phyloP scores from a whole-genome alignment of 345 rosid genomes.

The Cochlearia excelsa region DNA sequence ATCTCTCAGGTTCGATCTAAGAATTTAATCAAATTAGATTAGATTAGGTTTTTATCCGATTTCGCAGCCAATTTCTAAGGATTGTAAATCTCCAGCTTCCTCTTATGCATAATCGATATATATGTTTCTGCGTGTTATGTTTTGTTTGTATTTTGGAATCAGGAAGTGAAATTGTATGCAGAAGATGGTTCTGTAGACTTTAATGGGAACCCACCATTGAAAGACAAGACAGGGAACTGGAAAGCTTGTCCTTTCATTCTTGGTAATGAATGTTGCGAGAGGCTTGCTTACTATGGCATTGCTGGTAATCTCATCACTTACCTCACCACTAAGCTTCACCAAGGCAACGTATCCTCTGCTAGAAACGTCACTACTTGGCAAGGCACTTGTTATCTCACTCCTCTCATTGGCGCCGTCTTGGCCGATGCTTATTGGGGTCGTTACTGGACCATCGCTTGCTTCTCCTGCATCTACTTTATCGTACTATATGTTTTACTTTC shows the following conservation, averaged over 20 bases:
- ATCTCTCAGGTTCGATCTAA: conserved; percentile 36
- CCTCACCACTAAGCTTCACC: conserved; percentile 72
- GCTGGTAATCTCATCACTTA: conserved; percentile 85
- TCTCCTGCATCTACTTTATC: conserved; percentile 76
- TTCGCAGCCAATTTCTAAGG: neutral
- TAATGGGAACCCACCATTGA: conserved; percentile 67
- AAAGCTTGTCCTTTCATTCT: conserved; percentile 94
- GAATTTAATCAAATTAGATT: neutral
- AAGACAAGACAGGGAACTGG: conserved; percentile 86
- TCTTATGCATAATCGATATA: neutral
- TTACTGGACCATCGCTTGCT: conserved; percentile 92
- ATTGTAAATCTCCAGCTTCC: conserved; percentile 11
- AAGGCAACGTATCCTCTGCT: conserved; percentile 88
- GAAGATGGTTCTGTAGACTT: conserved; percentile 93
- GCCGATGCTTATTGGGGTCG: conserved; percentile 99
- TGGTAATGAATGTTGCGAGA: conserved; percentile 92
- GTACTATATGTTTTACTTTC: conserved; percentile 30
- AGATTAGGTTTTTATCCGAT: neutral
- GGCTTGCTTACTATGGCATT: conserved; percentile 91
- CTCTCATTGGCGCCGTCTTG: conserved; percentile 81
- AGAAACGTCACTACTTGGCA: conserved; percentile 84
- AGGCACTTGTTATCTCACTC: conserved; percentile 91
- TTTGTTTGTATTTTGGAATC: conserved; percentile 29
- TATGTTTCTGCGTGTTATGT: neutral
- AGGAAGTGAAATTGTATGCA: conserved; percentile 50